phyloP scores from a whole-genome alignment of 2,329 filamentous ascomycete species.

The Talaromyces sp. region DNA sequence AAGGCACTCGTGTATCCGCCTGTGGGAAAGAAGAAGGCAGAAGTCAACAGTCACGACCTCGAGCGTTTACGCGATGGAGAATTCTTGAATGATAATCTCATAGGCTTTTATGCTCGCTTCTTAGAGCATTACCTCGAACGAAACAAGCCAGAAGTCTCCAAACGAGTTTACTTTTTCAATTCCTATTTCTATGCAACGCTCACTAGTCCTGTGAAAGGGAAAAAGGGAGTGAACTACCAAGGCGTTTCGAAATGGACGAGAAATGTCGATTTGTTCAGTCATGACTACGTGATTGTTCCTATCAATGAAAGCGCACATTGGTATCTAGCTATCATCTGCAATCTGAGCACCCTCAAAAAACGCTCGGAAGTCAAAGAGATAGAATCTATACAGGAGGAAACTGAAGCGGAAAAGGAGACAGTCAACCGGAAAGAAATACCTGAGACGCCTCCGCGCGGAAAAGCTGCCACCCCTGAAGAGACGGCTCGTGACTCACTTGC shows the following conservation, averaged over 20 bases:
- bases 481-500: conserved; percentile 26
- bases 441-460: conserved; percentile 27
- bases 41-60: conserved; percentile 50
- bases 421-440: conserved; percentile 27
- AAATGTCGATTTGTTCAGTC: conserved; percentile 76
- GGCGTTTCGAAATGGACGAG: conserved; percentile 85
- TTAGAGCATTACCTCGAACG: conserved; percentile 61
- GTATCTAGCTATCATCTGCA: conserved; percentile 95
- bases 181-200: conserved; percentile 86
- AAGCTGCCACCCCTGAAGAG: conserved; percentile 24
- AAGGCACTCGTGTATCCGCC: conserved; percentile 45
- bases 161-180: conserved; percentile 82
- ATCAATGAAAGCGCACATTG: conserved; percentile 87
- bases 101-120: conserved; percentile 80
- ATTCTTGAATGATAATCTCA: conserved; percentile 88
- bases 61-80: conserved; percentile 75
- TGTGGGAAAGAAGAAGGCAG: conserved; percentile 46
- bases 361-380: conserved; percentile 22
- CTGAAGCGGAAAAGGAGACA: conserved; percentile 17
- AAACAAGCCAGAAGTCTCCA: conserved; percentile 54
- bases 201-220: conserved; percentile 55
- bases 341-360: conserved; percentile 62
- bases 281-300: conserved; percentile 86
- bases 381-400: conserved; percentile 1
- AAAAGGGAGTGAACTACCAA: conserved; percentile 70